Conservation (phyloP, 2,329 filamentous ascomycete genomes). For the Hypomyces rosellus region DNA sequence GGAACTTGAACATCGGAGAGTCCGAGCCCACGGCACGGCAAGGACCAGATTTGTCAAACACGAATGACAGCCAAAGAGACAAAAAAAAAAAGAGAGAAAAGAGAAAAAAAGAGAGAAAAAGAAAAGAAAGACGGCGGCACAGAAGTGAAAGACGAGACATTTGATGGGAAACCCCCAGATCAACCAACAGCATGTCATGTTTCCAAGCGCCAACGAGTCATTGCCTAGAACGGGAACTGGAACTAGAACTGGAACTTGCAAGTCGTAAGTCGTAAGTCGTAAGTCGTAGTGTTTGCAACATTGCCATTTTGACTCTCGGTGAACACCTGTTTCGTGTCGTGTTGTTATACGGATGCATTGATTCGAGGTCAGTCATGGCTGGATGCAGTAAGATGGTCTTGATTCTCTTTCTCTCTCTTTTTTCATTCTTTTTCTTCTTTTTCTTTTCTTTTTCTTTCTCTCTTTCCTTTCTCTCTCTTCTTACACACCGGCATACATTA, state of each 20-base stretch:
- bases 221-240: too few species aligned
- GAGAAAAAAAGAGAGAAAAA: too few species aligned
- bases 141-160: too few species aligned
- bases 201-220: too few species aligned
- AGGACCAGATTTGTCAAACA: background rate
- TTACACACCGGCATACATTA: background rate
- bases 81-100: background rate
- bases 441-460: background rate
- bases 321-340: too few species aligned
- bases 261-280: too few species aligned
- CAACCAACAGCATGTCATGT: background rate
- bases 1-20: background rate
- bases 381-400: background rate
- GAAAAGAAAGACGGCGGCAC: too few species aligned
- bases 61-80: background rate
- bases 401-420: background rate
- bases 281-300: too few species aligned
- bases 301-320: too few species aligned
- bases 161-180: background rate
- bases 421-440: background rate
- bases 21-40: slow-evolving; percentile 6
- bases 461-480: background rate
- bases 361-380: too few species aligned
- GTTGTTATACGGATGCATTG: too few species aligned
- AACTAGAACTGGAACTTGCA: too few species aligned